phyloP scores from a whole-genome alignment of 345 rosid species.

The Brassica juncea region DNA sequence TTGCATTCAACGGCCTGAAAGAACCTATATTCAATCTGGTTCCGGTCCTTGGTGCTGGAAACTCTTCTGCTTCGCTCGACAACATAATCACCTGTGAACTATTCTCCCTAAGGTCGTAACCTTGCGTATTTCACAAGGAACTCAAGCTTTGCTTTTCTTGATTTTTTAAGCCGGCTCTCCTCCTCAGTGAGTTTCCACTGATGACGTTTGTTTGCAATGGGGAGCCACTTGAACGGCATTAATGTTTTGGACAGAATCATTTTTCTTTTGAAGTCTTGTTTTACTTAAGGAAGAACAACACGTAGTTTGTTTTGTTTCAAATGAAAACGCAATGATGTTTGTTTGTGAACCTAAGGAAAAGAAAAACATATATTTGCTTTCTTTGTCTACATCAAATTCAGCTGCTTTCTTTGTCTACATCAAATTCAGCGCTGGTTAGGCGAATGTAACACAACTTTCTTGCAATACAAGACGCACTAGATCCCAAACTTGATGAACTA shows the following conservation, averaged over 20 bases:
- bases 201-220: constrained; percentile 18
- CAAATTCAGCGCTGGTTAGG: too few relatives aligned
- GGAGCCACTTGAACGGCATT: constrained; percentile 16
- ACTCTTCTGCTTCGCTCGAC: constrained; percentile 53
- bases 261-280: background rate
- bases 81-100: constrained; percentile 71
- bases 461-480: constrained; percentile 15
- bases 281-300: constrained; percentile 25
- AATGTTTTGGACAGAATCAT: constrained; percentile 14
- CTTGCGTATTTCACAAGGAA: constrained; percentile 3
- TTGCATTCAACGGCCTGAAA: constrained; percentile 22
- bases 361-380: constrained; percentile 9
- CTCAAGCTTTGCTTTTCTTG: background rate
- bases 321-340: constrained; percentile 19
- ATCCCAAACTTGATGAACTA: constrained; percentile 14
- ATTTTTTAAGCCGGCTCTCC: background rate
- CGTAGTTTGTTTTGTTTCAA: constrained; percentile 34
- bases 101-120: constrained; percentile 57
- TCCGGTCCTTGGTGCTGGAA: constrained; percentile 72
- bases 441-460: constrained; percentile 5
- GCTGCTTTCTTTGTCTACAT: too few relatives aligned
- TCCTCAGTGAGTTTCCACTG: constrained; percentile 6
- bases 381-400: background rate
- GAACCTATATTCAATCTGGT: constrained; percentile 61
- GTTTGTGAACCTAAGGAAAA: background rate